Evolutionary conservation across 495 filamentous ascomycete species (phyloP).

Genomic region (Darksidea phi): DNA sequence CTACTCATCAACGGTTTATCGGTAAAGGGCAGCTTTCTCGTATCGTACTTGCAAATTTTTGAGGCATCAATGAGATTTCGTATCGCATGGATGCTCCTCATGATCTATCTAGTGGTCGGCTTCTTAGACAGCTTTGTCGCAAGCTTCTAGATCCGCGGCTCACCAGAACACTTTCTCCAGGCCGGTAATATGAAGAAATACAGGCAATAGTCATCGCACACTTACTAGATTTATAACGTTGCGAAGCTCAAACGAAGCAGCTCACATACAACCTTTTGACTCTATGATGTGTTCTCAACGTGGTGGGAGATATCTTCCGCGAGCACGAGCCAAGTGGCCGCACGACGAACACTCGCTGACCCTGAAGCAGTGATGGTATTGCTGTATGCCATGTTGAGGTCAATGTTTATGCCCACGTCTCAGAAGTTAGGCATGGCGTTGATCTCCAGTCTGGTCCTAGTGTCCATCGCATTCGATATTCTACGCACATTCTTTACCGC

Average conservation of each 20-base stretch:
- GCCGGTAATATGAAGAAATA: neutral
- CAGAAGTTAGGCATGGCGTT: neutral
- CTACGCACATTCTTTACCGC: neutral
- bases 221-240: neutral
- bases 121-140: neutral
- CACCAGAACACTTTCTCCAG: neutral
- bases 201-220: neutral
- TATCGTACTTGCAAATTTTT: neutral
- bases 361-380: neutral
- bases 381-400: neutral
- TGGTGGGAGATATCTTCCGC: neutral
- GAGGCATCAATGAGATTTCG: neutral
- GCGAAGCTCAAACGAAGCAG: neutral
- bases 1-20: no score
- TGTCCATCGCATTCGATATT: neutral
- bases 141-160: neutral
- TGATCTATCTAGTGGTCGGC: neutral
- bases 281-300: neutral
- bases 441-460: neutral
- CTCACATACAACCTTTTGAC: neutral
- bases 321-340: neutral
- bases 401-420: neutral
- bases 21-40: neutral
- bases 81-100: neutral
- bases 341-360: neutral